A percentile compares a stretch with the other conserved stretches of the same genome.
phyloP scores from a whole-genome alignment of 2,329 filamentous ascomycete species.

The Exophiala sp. region DNA sequence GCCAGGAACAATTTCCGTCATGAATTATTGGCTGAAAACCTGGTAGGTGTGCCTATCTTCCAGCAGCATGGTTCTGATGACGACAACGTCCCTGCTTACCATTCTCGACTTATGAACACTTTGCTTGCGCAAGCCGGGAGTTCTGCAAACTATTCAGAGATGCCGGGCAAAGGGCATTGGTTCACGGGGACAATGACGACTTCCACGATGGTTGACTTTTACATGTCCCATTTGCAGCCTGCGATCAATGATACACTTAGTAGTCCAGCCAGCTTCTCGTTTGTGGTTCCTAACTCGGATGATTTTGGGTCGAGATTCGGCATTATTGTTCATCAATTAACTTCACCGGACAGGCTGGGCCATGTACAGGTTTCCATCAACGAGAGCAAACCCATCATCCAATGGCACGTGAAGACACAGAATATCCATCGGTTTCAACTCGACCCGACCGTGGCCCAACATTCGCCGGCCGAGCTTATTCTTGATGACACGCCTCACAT shows the following conservation, averaged over 20 bases:
- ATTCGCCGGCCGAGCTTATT: conserved; percentile 14
- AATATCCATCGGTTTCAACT: conserved; percentile 46
- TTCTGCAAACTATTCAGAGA: conserved; percentile 48
- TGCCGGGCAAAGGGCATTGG: conserved; percentile 50
- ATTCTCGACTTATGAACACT: conserved; percentile 54
- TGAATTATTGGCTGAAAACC: conserved; percentile 53
- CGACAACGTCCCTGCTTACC: conserved; percentile 58
- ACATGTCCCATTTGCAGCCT: conserved; percentile 36
- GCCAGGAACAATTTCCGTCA: conserved; percentile 53
- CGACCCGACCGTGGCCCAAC: conserved; percentile 4
- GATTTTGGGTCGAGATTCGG: conserved; percentile 53
- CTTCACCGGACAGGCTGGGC: conserved; percentile 50
- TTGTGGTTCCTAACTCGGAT: conserved; percentile 51
- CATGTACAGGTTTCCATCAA: conserved; percentile 40
- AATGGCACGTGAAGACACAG: conserved; percentile 41
- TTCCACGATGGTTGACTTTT: conserved; percentile 47
- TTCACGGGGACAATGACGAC: conserved; percentile 57
- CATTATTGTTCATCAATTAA: conserved; percentile 49
- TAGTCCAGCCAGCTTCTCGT: conserved; percentile 40
- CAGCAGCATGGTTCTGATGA: conserved; percentile 57
- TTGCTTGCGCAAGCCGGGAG: conserved; percentile 44
- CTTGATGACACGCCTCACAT: conserved; percentile 13
- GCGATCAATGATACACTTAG: conserved; percentile 4
- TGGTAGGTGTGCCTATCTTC: conserved; percentile 50
- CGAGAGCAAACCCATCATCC: conserved; percentile 1